Conservation (phyloP, 768 basidiomycete species). For the Crepidotus variabilis region DNA sequence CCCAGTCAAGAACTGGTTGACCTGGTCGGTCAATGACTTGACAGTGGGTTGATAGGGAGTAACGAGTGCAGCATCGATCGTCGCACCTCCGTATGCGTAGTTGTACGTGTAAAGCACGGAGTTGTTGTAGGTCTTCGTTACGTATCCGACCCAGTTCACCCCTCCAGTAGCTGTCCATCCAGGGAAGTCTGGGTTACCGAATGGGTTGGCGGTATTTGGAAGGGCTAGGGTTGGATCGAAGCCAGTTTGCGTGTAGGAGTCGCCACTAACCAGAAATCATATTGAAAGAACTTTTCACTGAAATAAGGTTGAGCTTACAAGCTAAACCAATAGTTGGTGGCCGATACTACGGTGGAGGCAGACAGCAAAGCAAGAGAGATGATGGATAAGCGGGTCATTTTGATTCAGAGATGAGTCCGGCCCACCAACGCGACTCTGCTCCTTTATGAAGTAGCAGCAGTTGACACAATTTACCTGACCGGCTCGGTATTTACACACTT, state of each 20-base stretch:
- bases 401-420: no score
- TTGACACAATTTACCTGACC: no score
- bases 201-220: conserved; percentile 41
- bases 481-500: no score
- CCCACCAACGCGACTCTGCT: no score
- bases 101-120: conserved; percentile 58
- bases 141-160: conserved; percentile 57
- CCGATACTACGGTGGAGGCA: background rate
- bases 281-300: background rate
- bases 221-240: conserved; percentile 37
- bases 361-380: background rate
- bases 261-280: conserved; percentile 34
- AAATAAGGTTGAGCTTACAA: conserved; percentile 32
- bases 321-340: conserved; percentile 42
- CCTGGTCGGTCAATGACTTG: conserved; percentile 56
- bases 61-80: conserved; percentile 57
- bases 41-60: conserved; percentile 49
- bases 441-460: no score
- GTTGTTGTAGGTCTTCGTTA: conserved; percentile 49
- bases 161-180: conserved; percentile 54
- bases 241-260: conserved; percentile 59
- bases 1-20: conserved; percentile 50
- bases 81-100: conserved; percentile 67
- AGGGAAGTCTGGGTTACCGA: conserved; percentile 54
- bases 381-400: background rate